phyloP scores from a whole-genome alignment of 2,329 filamentous ascomycete species.

The Pseudogymnoascus sp. region DNA sequence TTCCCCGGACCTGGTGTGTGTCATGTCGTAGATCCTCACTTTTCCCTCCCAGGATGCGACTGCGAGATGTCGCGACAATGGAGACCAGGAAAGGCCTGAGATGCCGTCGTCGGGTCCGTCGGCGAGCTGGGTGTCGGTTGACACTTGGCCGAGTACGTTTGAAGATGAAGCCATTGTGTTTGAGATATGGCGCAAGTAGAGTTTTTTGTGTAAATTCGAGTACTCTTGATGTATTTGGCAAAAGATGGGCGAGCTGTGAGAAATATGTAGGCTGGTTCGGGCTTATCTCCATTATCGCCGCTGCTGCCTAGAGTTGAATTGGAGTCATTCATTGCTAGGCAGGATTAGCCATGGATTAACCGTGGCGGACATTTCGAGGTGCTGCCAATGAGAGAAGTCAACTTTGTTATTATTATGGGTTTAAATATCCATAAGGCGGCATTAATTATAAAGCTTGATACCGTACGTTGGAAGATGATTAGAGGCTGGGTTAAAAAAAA shows the following conservation, averaged over 20 bases:
- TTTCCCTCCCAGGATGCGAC: slow-evolving; percentile 97
- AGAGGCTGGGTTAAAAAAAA: too few species aligned
- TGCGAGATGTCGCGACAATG: slow-evolving; percentile 71
- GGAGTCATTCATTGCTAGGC: neutral
- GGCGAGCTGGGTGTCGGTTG: slow-evolving; percentile 74
- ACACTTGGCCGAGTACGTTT: slow-evolving; percentile 82
- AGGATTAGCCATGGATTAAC: neutral
- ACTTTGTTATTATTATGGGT: too few species aligned
- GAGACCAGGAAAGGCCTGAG: slow-evolving; percentile 78
- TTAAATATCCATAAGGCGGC: too few species aligned
- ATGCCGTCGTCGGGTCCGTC: slow-evolving; percentile 86
- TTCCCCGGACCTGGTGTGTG: slow-evolving; percentile 64
- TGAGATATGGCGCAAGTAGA: neutral
- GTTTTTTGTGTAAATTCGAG: neutral
- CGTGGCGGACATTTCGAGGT: too few species aligned
- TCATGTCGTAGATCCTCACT: slow-evolving; percentile 92
- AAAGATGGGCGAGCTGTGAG: neutral
- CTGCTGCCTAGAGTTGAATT: neutral
- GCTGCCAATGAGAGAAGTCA: too few species aligned
- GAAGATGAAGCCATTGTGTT: slow-evolving; percentile 20
- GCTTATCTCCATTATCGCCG: slow-evolving; percentile 3
- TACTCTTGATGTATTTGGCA: neutral
- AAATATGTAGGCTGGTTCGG: neutral
- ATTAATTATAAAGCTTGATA: too few species aligned
- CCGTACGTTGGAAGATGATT: too few species aligned